phyloP scores from a whole-genome alignment of 2,329 filamentous ascomycete genomes.

The Pseudocercospora musae region DNA sequence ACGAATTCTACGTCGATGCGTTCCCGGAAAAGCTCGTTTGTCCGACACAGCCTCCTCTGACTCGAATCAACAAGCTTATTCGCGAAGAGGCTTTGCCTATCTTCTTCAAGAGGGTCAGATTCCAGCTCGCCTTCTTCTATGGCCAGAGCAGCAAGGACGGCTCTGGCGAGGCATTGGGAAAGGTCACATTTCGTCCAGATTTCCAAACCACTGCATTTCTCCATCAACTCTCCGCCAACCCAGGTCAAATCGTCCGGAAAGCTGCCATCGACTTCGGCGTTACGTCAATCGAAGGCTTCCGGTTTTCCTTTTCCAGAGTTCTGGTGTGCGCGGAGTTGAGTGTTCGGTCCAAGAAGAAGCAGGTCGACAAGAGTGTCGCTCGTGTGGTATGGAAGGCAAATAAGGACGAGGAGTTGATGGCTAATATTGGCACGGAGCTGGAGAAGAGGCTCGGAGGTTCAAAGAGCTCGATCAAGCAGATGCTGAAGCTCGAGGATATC shows the following conservation, averaged over 20 bases:
- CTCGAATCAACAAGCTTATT: not conserved
- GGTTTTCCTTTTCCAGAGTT: not conserved
- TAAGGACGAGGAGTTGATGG: not conserved
- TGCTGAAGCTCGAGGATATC: not conserved
- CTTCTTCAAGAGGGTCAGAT: not conserved
- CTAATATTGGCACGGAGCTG: not conserved
- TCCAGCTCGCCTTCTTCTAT: not conserved
- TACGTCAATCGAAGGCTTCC: not conserved
- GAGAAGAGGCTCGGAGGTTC: not conserved
- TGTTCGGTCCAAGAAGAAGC: not conserved
- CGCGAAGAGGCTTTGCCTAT: constrained; percentile 6
- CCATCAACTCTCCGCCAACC: not conserved
- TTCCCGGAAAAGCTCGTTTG: not conserved
- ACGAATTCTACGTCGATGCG: not conserved
- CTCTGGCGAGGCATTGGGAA: not conserved
- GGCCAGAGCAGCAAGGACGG: not conserved
- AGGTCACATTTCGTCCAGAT: not conserved
- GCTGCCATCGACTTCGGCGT: not conserved
- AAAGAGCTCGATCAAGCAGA: not conserved
- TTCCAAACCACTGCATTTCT: not conserved
- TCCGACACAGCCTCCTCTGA: constrained; percentile 10
- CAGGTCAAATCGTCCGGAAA: not conserved
- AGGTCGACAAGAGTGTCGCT: not conserved
- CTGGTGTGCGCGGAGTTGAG: not conserved
- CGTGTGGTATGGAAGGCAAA: not conserved